Conservation (phyloP, 176 grass and related monocot species). For the Canna indica region DNA sequence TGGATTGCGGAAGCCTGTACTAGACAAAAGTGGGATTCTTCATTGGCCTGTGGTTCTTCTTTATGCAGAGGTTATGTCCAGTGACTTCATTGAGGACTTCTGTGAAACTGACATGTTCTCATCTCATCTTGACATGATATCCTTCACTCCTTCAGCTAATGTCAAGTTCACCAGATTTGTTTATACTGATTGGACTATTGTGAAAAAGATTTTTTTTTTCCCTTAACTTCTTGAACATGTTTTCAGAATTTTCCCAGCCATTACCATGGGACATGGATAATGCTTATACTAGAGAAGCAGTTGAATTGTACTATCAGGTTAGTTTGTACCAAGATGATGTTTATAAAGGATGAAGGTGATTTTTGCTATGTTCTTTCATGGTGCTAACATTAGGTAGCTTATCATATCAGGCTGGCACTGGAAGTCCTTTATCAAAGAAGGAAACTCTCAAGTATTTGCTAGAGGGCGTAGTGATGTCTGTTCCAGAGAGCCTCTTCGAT, state of each 20-base stretch:
- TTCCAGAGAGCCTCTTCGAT: slow-evolving; percentile 37
- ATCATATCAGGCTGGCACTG: slow-evolving; percentile 34
- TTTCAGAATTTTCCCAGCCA: slow-evolving; percentile 53
- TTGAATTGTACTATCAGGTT: slow-evolving; percentile 94
- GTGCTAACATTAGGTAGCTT: background rate
- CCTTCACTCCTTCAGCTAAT: slow-evolving; percentile 47
- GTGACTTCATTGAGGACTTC: slow-evolving; percentile 94
- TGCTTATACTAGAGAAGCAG: slow-evolving; percentile 57
- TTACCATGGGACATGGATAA: slow-evolving; percentile 74
- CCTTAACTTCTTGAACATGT: slow-evolving; percentile 80
- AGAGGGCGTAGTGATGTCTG: slow-evolving; percentile 49
- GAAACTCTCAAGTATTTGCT: slow-evolving; percentile 55
- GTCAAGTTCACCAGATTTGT: background rate
- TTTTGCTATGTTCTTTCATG: background rate
- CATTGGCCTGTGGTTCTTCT: slow-evolving; percentile 87
- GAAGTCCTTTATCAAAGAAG: slow-evolving; percentile 33
- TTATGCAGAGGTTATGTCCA: slow-evolving; percentile 85
- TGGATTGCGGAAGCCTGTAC: slow-evolving; percentile 46
- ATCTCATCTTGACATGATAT: slow-evolving; percentile 73
- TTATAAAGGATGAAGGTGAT: background rate
- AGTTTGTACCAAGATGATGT: background rate
- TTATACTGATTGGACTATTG: background rate
- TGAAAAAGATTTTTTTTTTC: background rate
- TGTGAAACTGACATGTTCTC: slow-evolving; percentile 54
- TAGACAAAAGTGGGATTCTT: slow-evolving; percentile 59